A percentile compares a stretch with the other conserved stretches of the same genome.
These are phyloP conservation scores for Cyberlindnera subsufficiens DNA, from an alignment of 805 yeast species.

Conservation along the genomic window DNA sequence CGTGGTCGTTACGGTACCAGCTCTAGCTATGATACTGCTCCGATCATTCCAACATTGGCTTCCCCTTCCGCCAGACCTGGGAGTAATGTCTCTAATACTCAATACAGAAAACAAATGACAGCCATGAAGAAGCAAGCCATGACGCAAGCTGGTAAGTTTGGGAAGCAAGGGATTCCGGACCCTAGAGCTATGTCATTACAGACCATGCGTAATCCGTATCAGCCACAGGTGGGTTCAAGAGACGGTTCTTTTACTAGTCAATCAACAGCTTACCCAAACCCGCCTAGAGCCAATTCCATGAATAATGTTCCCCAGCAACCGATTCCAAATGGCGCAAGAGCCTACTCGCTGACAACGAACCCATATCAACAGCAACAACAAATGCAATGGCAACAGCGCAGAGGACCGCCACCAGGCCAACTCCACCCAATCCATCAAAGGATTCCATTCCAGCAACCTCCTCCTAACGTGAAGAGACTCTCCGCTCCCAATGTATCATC, in stretches of 20 bases:
- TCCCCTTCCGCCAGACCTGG: slow-evolving; percentile 23
- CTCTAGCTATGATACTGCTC: slow-evolving; percentile 47
- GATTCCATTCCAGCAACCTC: slow-evolving; percentile 4
- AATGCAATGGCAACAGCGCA: slow-evolving; percentile 2
- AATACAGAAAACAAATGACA: slow-evolving; percentile 66
- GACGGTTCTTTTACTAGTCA: slow-evolving; percentile 33
- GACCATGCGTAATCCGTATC: slow-evolving; percentile 18
- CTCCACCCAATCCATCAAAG: slow-evolving; percentile 3
- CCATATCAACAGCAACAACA: slow-evolving; percentile 13
- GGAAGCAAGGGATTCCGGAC: slow-evolving; percentile 16
- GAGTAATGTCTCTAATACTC: slow-evolving; percentile 40
- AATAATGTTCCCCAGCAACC: slow-evolving; percentile 5
- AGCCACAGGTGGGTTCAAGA: slow-evolving; percentile 19
- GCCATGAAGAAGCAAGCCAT: slow-evolving; percentile 57
- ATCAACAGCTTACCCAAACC: slow-evolving; percentile 20
- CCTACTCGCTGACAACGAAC: slow-evolving; percentile 18
- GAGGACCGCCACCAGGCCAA: slow-evolving; percentile 1
- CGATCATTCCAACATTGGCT: slow-evolving; percentile 67
- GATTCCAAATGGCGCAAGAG: slow-evolving; percentile 10
- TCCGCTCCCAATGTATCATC: slow-evolving; percentile 17
- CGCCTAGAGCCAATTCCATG: slow-evolving; percentile 16
- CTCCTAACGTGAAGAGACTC: slow-evolving; percentile 8
- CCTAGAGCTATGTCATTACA: slow-evolving; percentile 44
- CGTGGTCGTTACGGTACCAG: slow-evolving; percentile 60
- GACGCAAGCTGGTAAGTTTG: slow-evolving; percentile 36